phyloP scores from a whole-genome alignment of 2,329 filamentous ascomycete species.

The Didymella sp. region DNA sequence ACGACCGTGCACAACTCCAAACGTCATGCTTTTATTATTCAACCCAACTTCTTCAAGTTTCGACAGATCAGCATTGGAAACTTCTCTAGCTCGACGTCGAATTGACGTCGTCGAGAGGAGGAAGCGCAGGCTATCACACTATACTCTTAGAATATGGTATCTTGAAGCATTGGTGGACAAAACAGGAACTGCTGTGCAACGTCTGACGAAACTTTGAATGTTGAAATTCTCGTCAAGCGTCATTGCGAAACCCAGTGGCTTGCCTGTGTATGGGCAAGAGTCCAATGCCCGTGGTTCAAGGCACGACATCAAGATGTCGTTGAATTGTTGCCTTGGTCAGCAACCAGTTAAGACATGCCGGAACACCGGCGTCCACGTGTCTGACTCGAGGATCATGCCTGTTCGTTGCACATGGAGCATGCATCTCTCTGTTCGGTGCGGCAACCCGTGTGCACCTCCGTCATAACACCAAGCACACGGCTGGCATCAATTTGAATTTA shows the following conservation, averaged over 20 bases:
- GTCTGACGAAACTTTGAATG: conserved; percentile 26
- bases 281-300: not conserved
- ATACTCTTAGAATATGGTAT: conserved; percentile 1
- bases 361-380: conserved; percentile 17
- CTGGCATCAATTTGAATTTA: conserved; percentile 8
- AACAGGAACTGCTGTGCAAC: conserved; percentile 25
- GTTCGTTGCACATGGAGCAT: conserved; percentile 15
- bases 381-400: conserved; percentile 19
- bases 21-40: conserved; percentile 8
- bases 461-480: conserved; percentile 2
- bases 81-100: conserved; percentile 2
- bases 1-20: conserved; percentile 8
- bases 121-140: not conserved
- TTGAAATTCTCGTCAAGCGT: conserved; percentile 24
- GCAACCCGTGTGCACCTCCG: conserved; percentile 15
- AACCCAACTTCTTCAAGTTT: conserved; percentile 5
- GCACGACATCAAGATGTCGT: not conserved
- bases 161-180: conserved; percentile 6
- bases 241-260: conserved; percentile 18
- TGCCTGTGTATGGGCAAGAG: not conserved
- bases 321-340: not conserved
- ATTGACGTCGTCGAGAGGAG: conserved; percentile 2
- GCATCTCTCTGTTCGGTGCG: conserved; percentile 3
- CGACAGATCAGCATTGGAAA: not conserved
- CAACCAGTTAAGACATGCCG: conserved; percentile 4